A percentile compares a stretch with the other conserved stretches of the same genome.
Conservation (phyloP, 768 basidiomycete genomes). For the Termitomyces sp. region DNA sequence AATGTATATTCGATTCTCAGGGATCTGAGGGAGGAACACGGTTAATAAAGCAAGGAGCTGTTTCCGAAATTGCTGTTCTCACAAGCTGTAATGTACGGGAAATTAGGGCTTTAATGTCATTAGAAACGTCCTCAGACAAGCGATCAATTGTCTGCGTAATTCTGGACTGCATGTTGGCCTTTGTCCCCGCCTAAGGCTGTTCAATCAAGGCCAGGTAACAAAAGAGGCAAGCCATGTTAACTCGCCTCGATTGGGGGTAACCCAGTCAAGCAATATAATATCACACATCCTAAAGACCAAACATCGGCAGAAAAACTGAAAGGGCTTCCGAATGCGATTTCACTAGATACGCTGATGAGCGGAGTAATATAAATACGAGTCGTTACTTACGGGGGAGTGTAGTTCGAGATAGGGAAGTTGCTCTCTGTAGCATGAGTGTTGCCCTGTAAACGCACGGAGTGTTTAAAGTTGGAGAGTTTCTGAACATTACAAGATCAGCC, state of each 20-base stretch:
- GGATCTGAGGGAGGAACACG: slow-evolving; percentile 6
- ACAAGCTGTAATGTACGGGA: slow-evolving; percentile 27
- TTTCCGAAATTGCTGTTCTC: slow-evolving; percentile 2
- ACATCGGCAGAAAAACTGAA: slow-evolving; percentile 38
- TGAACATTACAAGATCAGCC: slow-evolving; percentile 16
- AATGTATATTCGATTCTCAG: slow-evolving; percentile 17
- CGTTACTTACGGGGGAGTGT: slow-evolving; percentile 38
- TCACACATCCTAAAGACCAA: slow-evolving; percentile 46
- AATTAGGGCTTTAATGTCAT: slow-evolving; percentile 23
- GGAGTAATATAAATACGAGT: not conserved
- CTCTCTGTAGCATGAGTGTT: slow-evolving; percentile 17
- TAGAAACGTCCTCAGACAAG: slow-evolving; percentile 24
- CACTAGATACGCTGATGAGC: slow-evolving; percentile 26
- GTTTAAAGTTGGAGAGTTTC: slow-evolving; percentile 44
- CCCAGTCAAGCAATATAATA: slow-evolving; percentile 35
- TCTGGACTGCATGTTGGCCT: slow-evolving; percentile 20
- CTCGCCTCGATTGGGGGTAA: slow-evolving; percentile 31
- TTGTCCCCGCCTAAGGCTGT: not conserved
- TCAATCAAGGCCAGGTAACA: not conserved
- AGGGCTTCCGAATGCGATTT: slow-evolving; percentile 29
- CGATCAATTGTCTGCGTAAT: slow-evolving; percentile 21
- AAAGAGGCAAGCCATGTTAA: not conserved
- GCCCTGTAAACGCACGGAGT: slow-evolving; percentile 28
- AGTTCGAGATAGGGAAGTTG: slow-evolving; percentile 24
- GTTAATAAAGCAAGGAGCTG: not conserved